phyloP scores from a whole-genome alignment of 805 yeast species.

The Candida pseudofarinosa region DNA sequence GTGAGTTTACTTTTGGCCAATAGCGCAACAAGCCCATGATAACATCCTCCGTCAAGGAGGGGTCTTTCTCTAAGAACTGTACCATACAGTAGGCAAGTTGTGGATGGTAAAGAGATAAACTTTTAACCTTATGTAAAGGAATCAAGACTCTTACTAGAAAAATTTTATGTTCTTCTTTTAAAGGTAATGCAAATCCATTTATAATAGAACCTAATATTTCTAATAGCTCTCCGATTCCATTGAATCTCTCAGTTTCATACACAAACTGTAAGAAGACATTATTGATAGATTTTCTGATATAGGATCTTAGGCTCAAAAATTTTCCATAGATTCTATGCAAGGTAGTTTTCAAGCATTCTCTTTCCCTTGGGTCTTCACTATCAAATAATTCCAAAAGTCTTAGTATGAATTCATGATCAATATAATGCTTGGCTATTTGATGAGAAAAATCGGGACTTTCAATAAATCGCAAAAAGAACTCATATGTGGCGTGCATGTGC shows the following conservation, averaged over 20 bases:
- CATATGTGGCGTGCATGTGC: slow-evolving; percentile 96
- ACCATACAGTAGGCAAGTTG: slow-evolving; percentile 96
- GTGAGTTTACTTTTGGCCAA: slow-evolving; percentile 95
- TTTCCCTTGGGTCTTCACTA: slow-evolving; percentile 93
- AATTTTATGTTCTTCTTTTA: slow-evolving; percentile 94
- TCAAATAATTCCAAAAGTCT: slow-evolving; percentile 85
- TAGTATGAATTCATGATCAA: slow-evolving; percentile 86
- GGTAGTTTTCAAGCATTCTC: slow-evolving; percentile 93
- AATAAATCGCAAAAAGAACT: slow-evolving; percentile 85
- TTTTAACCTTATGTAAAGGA: slow-evolving; percentile 89
- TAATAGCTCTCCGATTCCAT: slow-evolving; percentile 90
- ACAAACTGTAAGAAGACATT: slow-evolving; percentile 90
- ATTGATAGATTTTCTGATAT: slow-evolving; percentile 85
- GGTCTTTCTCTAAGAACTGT: slow-evolving; percentile 94
- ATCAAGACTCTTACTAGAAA: slow-evolving; percentile 81
- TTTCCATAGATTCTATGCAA: slow-evolving; percentile 95
- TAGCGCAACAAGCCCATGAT: slow-evolving; percentile 86
- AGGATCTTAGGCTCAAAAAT: slow-evolving; percentile 82
- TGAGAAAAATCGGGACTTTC: slow-evolving; percentile 95
- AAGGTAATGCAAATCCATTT: slow-evolving; percentile 95
- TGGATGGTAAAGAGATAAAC: slow-evolving; percentile 88
- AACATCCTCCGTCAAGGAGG: slow-evolving; percentile 90
- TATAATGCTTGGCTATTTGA: slow-evolving; percentile 86
- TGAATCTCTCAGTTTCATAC: slow-evolving; percentile 93
- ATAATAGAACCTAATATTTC: slow-evolving; percentile 95